phyloP scores from a whole-genome alignment of 306 rosid genomes.

The Lathyrus aphaca region DNA sequence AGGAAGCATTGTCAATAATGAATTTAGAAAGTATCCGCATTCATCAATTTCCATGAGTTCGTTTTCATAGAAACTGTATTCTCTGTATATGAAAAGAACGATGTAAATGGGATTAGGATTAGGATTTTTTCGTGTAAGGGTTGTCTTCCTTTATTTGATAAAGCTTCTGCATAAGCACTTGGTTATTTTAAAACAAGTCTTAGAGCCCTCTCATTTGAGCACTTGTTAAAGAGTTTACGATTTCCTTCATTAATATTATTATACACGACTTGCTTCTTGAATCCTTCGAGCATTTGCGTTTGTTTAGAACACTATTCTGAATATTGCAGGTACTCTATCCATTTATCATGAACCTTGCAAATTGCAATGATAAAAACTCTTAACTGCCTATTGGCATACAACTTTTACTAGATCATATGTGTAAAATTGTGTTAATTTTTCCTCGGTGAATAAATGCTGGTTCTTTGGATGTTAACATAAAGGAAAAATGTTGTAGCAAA shows the following conservation, averaged over 20 bases:
- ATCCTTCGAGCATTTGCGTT: neutral
- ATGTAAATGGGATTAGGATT: neutral
- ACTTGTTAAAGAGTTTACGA: neutral
- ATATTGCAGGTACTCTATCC: neutral
- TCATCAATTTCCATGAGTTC: neutral
- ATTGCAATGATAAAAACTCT: neutral
- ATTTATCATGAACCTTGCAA: neutral
- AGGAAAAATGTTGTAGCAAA: neutral
- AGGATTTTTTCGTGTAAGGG: neutral
- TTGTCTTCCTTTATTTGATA: neutral
- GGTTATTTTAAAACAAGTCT: neutral
- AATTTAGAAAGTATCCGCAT: neutral
- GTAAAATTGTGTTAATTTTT: neutral
- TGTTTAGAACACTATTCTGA: neutral
- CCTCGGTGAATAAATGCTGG: constrained; percentile 4
- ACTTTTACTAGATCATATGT: neutral
- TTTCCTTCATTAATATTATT: neutral
- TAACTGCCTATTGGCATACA: constrained; percentile 9
- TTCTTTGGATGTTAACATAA: neutral
- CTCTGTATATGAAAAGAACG: neutral
- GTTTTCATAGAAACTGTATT: neutral
- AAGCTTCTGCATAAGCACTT: neutral
- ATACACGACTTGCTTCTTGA: constrained; percentile 5
- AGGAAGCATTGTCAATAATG: neutral
- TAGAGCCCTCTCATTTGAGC: no score